phyloP scores from a whole-genome alignment of 148 eudicot species.

The Drosera capensis region DNA sequence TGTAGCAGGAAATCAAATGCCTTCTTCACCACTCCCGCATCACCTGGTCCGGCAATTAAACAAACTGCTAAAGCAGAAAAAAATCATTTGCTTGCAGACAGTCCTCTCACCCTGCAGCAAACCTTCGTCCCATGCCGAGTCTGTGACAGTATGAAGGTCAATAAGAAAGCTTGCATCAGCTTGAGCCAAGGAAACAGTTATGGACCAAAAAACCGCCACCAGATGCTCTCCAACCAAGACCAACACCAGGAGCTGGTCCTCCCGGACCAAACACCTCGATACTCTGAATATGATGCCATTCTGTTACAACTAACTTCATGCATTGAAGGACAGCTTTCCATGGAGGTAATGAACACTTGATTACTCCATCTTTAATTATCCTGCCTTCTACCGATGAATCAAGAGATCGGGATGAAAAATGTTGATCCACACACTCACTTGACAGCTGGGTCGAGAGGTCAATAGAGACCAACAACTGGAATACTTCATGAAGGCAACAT shows the following conservation, averaged over 20 bases:
- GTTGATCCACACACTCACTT: conserved; percentile 10
- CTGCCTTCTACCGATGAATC: conserved; percentile 17
- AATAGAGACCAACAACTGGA: conserved; percentile 34
- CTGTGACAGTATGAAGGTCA: conserved; percentile 27
- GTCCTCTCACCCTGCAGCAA: no score
- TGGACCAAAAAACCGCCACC: conserved; percentile 89
- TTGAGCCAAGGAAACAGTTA: conserved; percentile 35
- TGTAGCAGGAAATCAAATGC: conserved; percentile 34
- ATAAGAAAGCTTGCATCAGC: conserved; percentile 45
- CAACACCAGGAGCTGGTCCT: conserved; percentile 94
- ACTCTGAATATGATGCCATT: conserved; percentile 28
- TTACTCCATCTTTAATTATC: conserved; percentile 41
- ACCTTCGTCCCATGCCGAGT: conserved; percentile 15
- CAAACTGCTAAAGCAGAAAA: conserved; percentile 37
- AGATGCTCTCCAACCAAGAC: conserved; percentile 79
- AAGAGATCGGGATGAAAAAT: conserved; percentile 7
- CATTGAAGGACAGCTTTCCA: conserved; percentile 29
- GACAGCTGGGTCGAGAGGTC: conserved; percentile 47
- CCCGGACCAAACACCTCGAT: conserved; percentile 80
- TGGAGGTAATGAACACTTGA: conserved; percentile 28
- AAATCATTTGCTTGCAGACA: conserved; percentile 23
- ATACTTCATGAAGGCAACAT: conserved; percentile 47
- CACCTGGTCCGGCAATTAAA: conserved; percentile 48
- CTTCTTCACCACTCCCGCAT: conserved; percentile 31
- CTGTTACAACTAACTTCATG: conserved; percentile 30